phyloP scores from a whole-genome alignment of 306 rosid genomes.

The Psophocarpus tetragonolobus region DNA sequence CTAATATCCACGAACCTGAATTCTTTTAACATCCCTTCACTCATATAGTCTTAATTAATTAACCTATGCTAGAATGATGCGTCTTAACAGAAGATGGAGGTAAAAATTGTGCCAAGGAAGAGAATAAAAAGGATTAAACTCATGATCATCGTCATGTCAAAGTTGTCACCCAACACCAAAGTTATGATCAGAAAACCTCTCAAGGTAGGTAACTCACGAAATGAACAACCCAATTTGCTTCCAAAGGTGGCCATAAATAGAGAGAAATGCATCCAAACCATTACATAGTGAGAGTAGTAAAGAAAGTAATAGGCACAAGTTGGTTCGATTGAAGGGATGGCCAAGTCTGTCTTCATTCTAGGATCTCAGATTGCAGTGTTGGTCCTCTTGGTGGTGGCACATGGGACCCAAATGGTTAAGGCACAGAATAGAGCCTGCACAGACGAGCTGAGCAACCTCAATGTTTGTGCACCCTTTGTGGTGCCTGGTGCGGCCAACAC shows the following conservation, averaged over 20 bases:
- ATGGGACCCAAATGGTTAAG: conserved; percentile 27
- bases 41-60: background rate
- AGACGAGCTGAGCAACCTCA: conserved; percentile 45
- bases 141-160: background rate
- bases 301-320: background rate
- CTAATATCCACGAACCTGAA: no score
- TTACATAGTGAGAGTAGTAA: background rate
- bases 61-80: background rate
- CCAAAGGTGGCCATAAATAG: conserved; percentile 15
- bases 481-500: conserved; percentile 52
- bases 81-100: background rate
- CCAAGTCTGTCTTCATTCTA: conserved; percentile 20
- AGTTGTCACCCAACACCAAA: conserved; percentile 18
- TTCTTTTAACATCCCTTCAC: no score
- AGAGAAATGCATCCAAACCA: background rate
- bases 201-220: conserved; percentile 24
- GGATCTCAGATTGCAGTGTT: conserved; percentile 31
- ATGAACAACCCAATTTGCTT: background rate
- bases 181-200: background rate
- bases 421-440: conserved; percentile 51
- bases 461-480: conserved; percentile 60
- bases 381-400: conserved; percentile 32
- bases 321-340: conserved; percentile 14
- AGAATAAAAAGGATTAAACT: background rate
- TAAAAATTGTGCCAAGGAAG: background rate